Base-by-base conservation (phyloP, 2,329 filamentous ascomycete genomes). In the Diaporthe vaccinii region DNA sequence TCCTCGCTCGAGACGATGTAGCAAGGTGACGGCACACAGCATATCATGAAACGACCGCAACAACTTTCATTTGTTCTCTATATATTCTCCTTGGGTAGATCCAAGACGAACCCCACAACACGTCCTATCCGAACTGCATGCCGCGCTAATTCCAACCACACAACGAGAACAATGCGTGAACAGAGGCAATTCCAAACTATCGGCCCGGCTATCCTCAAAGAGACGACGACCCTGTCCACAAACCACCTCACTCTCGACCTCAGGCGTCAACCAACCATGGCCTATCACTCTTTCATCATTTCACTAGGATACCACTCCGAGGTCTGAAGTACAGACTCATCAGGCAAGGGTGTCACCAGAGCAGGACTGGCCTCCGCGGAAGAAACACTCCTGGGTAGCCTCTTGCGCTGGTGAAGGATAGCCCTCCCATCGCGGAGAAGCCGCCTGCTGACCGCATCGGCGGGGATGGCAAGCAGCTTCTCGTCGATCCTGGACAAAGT, bases 401-500 rank as follows among this genome's bases (percentile, higher is more conserved):
- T 4, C 34, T 20, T 51, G 2, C 9, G 20, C 2, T 6, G 4
- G n/a, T 22, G 28, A 22, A 55, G 17, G 7, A 22, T 17, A 0
- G 15, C 34, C n/a, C 65, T 8, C 4, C 65, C 65, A 2, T 69
- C 65, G 8, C 34, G 14, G 4, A 69, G 49, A 34, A 55, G 15
- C 34, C 65, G 31, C 49, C 65, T 28, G 65, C 65, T 55, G n/a
- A 69, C 65, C 15, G 65, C 49, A 5, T 69, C 65, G 10, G 49
- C 65, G 10, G 65, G 65, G 15, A 69, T 9, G 34, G 65, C 65
- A 0, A 69, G 65, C 34, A 69, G n/a, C 65, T 41, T 55, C 49
- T 69, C 65, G n/a, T 41, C n/a, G 49, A 69, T 41, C 2, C 4
- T 12, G 15, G 8, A 4, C 22, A 28, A 31, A 15, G 4, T 1